phyloP scores from a whole-genome alignment of 257 asterid species.

The Solanum dulcamara region DNA sequence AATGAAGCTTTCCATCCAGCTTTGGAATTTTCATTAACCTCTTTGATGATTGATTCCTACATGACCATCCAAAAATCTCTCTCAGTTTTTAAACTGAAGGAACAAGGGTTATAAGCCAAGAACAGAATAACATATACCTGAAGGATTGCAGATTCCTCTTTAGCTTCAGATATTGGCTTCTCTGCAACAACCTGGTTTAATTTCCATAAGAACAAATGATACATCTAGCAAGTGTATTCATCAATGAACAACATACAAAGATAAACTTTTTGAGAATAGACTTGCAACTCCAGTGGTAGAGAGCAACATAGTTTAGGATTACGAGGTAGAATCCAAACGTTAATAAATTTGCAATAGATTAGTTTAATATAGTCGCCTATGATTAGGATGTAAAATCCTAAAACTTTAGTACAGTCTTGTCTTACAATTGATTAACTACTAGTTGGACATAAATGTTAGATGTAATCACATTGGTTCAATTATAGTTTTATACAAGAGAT shows the following conservation, averaged over 20 bases:
- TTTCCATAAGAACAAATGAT: not conserved
- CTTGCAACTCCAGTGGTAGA: not conserved
- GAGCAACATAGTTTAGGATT: no score
- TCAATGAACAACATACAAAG: not conserved
- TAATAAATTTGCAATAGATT: no score
- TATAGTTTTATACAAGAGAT: not conserved
- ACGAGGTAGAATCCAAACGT: no score
- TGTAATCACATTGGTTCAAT: not conserved
- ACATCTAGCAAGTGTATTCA: not conserved
- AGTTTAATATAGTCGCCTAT: no score
- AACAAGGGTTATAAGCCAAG: not conserved
- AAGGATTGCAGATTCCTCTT: constrained; percentile 18
- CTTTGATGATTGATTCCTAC: constrained; percentile 57
- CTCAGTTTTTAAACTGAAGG: not conserved
- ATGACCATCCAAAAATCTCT: not conserved
- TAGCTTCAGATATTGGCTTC: constrained; percentile 20
- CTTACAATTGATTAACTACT: not conserved
- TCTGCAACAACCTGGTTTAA: constrained; percentile 29
- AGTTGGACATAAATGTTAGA: not conserved
- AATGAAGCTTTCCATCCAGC: constrained; percentile 91
- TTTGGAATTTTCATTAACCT: constrained; percentile 46
- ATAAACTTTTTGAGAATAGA: not conserved
- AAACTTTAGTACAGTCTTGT: not conserved
- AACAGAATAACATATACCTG: not conserved
- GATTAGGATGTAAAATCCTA: no score